These are phyloP conservation scores for Eucalyptus coolabah DNA, from an alignment of 345 rosid genomes.

Conservation along the genomic window DNA sequence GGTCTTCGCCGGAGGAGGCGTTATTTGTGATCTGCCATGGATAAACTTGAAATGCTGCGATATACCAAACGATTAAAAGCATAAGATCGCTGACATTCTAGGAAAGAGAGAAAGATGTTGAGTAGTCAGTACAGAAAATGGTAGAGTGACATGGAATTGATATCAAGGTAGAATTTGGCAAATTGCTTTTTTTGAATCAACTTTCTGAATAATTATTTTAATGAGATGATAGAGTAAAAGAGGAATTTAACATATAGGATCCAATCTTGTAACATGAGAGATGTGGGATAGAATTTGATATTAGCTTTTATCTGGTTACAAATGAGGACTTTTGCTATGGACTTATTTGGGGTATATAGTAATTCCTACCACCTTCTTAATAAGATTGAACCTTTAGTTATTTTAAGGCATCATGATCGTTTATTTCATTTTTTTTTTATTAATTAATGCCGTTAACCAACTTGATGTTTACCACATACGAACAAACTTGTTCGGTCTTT, in stretches of 20 bases:
- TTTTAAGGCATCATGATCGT: background rate
- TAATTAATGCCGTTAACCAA: background rate
- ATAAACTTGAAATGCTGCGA: background rate
- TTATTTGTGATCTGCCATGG: constrained; percentile 20
- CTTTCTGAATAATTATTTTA: background rate
- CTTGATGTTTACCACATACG: background rate
- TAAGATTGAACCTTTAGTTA: background rate
- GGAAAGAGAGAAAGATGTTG: background rate
- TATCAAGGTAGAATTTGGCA: background rate
- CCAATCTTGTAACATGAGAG: background rate
- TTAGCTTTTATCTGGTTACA: background rate
- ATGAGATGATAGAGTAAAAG: background rate
- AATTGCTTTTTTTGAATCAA: background rate
- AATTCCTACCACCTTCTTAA: background rate
- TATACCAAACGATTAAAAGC: background rate
- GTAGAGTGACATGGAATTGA: background rate
- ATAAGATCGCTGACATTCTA: background rate
- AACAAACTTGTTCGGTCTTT: background rate
- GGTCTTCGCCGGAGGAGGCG: constrained; percentile 79
- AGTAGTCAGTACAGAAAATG: background rate
- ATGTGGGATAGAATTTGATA: background rate
- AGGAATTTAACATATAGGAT: background rate
- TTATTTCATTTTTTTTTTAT: background rate
- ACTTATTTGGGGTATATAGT: background rate
- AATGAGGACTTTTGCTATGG: background rate